Evolutionary conservation across 163 green algal species (phyloP).

Genomic region (Scenedesmus sp.): DNA sequence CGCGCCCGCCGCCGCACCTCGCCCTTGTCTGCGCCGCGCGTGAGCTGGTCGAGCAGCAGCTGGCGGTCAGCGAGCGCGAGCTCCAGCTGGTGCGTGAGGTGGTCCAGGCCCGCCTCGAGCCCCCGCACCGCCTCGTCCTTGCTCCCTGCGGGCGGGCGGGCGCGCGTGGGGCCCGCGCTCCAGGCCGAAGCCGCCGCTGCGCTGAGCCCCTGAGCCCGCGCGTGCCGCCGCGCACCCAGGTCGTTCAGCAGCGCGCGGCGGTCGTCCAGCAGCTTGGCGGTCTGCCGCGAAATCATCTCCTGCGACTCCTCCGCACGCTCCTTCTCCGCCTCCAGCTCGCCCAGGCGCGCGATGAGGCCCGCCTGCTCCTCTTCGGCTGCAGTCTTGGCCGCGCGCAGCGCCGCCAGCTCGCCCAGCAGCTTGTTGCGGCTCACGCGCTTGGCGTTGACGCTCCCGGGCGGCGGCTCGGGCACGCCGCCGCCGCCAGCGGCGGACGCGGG

Average conservation of each 20-base stretch:
- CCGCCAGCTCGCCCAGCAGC: slow-evolving; percentile 39
- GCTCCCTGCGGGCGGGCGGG: neutral
- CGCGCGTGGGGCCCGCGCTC: too few species aligned
- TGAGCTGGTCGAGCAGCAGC: slow-evolving; percentile 35
- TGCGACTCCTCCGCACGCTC: slow-evolving; percentile 37
- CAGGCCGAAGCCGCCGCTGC: too few species aligned
- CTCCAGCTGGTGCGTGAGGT: slow-evolving; percentile 41
- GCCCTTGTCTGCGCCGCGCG: neutral
- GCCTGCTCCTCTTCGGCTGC: neutral
- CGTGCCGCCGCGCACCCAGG: slow-evolving; percentile 6
- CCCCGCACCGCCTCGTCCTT: slow-evolving; percentile 42
- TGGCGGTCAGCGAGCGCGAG: slow-evolving; percentile 31
- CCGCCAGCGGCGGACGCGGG: neutral
- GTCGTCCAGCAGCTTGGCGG: slow-evolving; percentile 39
- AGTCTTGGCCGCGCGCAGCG: slow-evolving; percentile 25
- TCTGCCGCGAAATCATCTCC: slow-evolving; percentile 45
- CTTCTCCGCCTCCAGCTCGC: slow-evolving; percentile 38
- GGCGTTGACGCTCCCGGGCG: slow-evolving; percentile 5
- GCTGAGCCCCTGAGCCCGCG: neutral
- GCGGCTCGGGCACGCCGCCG: neutral
- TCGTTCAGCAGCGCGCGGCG: slow-evolving; percentile 28
- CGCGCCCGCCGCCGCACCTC: too few species aligned
- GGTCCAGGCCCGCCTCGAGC: slow-evolving; percentile 20
- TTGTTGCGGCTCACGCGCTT: slow-evolving; percentile 26
- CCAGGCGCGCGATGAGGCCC: slow-evolving; percentile 25